A percentile compares a stretch with the other conserved stretches of the same genome.
Evolutionary conservation across 441 rosid genomes (phyloP).

Genomic region (Gossypium gossypioides): DNA sequence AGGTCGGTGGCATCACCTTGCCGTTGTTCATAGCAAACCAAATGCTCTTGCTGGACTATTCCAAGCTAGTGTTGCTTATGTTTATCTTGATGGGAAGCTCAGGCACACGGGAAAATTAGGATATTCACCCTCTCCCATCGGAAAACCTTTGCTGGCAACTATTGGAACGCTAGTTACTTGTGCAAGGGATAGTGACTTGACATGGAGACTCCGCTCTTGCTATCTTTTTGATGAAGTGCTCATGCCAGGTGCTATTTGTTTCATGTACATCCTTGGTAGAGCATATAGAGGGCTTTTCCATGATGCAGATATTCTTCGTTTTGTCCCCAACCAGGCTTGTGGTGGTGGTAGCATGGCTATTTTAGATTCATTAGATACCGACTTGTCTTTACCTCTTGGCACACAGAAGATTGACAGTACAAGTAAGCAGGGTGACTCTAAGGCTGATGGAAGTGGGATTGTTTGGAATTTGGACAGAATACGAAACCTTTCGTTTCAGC

Average conservation of each 20-base stretch:
- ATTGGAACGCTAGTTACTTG: constrained; percentile 77
- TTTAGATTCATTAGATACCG: constrained; percentile 82
- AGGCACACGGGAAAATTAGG: constrained; percentile 97
- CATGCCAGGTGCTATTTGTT: constrained; percentile 85
- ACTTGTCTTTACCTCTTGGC: constrained; percentile 53
- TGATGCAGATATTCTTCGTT: constrained; percentile 84
- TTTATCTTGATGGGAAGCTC: constrained; percentile 93
- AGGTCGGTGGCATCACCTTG: constrained; percentile 99
- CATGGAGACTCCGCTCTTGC: constrained; percentile 94
- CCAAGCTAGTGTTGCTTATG: constrained; percentile 97
- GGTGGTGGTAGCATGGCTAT: constrained; percentile 99
- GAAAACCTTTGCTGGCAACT: constrained; percentile 89
- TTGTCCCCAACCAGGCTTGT: constrained; percentile 99
- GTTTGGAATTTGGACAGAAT: constrained; percentile 98
- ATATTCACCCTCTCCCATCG: constrained; percentile 94
- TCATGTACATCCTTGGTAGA: constrained; percentile 98
- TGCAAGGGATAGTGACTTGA: constrained; percentile 74
- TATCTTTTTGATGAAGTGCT: constrained; percentile 99
- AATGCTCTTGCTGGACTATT: constrained; percentile 99
- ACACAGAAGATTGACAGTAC: constrained; percentile 61
- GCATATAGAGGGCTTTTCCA: constrained; percentile 98
- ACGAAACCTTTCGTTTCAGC: constrained; percentile 77
- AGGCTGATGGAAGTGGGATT: constrained; percentile 96
- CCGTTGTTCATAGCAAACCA: constrained; percentile 98
- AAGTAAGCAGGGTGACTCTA: constrained; percentile 66